These are phyloP conservation scores for Emergomyces africanus DNA, from an alignment of 2,329 filamentous ascomycete genomes.

Conservation along the genomic window DNA sequence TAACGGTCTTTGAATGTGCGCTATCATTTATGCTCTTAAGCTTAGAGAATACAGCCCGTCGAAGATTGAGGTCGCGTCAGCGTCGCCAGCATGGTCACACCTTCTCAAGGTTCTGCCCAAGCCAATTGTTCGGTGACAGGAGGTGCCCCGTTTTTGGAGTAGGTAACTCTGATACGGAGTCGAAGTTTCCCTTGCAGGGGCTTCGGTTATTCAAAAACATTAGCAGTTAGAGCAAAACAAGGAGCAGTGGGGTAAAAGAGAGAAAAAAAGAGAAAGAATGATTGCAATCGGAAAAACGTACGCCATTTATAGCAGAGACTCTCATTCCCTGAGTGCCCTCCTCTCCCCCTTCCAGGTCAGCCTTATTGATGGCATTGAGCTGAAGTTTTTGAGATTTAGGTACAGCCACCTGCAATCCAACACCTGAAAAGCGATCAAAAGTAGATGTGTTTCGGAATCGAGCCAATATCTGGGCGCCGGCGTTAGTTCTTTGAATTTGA, in stretches of 20 bases:
- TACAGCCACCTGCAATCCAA: constrained; percentile 86
- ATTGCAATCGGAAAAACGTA: constrained; percentile 43
- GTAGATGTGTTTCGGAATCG: constrained; percentile 68
- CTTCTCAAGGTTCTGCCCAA: constrained; percentile 63
- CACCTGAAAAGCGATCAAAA: constrained; percentile 53
- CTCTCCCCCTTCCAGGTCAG: constrained; percentile 60
- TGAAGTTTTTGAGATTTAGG: constrained; percentile 94
- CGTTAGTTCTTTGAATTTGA: constrained; percentile 61
- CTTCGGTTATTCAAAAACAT: constrained; percentile 34
- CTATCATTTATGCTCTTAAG: neutral
- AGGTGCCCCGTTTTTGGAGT: constrained; percentile 55
- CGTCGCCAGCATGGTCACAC: neutral
- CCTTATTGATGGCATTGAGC: constrained; percentile 73
- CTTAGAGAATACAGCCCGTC: neutral
- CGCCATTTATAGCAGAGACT: constrained; percentile 70
- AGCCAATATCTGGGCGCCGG: constrained; percentile 66
- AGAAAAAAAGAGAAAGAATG: neutral
- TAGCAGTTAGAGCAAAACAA: neutral
- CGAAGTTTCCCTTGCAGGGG: constrained; percentile 56
- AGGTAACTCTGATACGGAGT: constrained; percentile 74
- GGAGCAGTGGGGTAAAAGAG: neutral
- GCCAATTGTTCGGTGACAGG: constrained; percentile 85
- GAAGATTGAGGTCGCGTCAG: neutral
- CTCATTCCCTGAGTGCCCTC: constrained; percentile 89
- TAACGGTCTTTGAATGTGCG: neutral